These are phyloP conservation scores for Verticillium klebahnii DNA, from an alignment of 2,329 filamentous ascomycete species.

Conservation along the genomic window DNA sequence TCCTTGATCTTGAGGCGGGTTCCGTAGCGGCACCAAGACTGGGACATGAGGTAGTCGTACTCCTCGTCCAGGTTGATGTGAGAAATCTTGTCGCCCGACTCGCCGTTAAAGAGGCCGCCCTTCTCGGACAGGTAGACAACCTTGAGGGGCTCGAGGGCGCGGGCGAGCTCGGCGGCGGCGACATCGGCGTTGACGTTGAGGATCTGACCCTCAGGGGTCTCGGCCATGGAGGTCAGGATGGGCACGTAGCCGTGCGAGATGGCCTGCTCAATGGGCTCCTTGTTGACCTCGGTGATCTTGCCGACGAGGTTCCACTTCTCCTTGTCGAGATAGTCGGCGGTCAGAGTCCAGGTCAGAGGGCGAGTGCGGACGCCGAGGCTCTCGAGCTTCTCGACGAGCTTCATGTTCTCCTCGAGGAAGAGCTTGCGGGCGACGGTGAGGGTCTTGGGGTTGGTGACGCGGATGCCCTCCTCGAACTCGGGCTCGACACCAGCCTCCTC, in stretches of 20 bases:
- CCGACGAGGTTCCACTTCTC: conserved; percentile 95
- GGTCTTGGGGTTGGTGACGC: conserved; percentile 94
- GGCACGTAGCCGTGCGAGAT: conserved; percentile 90
- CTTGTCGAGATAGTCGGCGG: conserved; percentile 91
- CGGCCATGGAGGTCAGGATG: conserved; percentile 93
- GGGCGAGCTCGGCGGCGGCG: conserved; percentile 86
- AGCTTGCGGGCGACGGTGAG: conserved; percentile 85
- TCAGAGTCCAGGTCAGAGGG: conserved; percentile 87
- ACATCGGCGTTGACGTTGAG: conserved; percentile 98
- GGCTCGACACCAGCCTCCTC: conserved; percentile 90
- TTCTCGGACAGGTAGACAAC: conserved; percentile 99
- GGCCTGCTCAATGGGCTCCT: conserved; percentile 81
- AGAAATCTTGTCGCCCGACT: conserved; percentile 92
- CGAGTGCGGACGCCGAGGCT: conserved; percentile 83
- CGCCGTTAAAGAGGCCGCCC: conserved; percentile 89
- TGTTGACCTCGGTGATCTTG: conserved; percentile 91
- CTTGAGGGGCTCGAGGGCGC: conserved; percentile 86
- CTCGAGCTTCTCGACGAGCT: conserved; percentile 85
- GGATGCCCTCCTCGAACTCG: conserved; percentile 92
- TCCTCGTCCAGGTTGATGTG: conserved; percentile 97
- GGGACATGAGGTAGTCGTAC: conserved; percentile 85
- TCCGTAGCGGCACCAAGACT: conserved; percentile 92
- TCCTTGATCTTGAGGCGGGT: conserved; percentile 96
- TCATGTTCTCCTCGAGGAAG: conserved; percentile 93
- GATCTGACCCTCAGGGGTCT: conserved; percentile 84